Evolutionary conservation across 2,329 filamentous ascomycete genomes (phyloP), one percentile per base, ranked within the genome.

Genomic region (Diplodia scrobiculata): DNA sequence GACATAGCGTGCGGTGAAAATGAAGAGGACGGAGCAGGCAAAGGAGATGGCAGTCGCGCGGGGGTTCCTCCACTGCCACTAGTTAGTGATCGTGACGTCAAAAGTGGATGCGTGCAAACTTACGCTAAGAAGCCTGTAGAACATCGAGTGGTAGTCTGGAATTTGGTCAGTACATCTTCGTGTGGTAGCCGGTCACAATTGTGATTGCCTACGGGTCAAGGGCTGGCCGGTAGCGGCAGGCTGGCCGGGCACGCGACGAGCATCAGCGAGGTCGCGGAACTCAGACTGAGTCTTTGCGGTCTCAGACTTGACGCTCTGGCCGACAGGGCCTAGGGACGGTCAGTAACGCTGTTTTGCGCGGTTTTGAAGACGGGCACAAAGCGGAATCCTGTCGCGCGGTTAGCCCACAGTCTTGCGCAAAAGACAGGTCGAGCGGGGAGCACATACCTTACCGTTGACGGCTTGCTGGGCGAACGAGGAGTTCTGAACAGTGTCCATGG

Each of bases 81-180:
- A 64, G 62, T 71, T 65, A 71, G 72, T 53, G 64, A 9, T 51
- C 38, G 17, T 47, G 14, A 38, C 19, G 27, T 54, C 34, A 52
- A 51, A 45, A 58, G 17, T 62, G 19, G 10, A 36, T 27, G 47
- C n/a, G 60, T 5, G 19, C 17, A 50, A 78, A 69, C 83, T 76
- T 73, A 84, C 83, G 79, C 85, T 88, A 72, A 89, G 75, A 55
- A 89, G 81, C 71, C 84, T 86, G 77, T 89, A 88, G 78, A 89
- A 84, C 79, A 87, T 80, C 71, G 86, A 88, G 77, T 89, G 87
- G 77, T 88, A 89, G 77, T 87, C 83, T 84, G 65, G 34, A n/a
- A n/a, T n/a, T 27, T 21, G 5, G 36, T 68, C 63, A 68, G 66
- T 41, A 66, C 21, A 48, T 21, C 25, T 29, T 45, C 41, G 41